phyloP scores from a whole-genome alignment of 176 grass and related monocot genomes.

The Elaeis guineensis region DNA sequence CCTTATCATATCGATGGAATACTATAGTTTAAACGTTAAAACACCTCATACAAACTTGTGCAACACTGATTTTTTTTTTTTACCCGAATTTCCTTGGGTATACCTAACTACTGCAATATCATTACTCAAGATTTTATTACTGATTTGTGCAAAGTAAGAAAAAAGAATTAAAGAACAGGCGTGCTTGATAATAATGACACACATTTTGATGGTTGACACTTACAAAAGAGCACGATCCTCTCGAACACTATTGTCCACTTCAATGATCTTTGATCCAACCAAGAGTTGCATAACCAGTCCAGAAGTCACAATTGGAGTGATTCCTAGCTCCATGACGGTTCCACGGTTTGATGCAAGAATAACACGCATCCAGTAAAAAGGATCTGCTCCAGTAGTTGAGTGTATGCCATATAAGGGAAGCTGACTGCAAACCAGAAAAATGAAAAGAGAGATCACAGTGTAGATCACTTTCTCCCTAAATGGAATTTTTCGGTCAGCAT shows the following conservation, averaged over 20 bases:
- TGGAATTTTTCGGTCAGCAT: conserved; percentile 65
- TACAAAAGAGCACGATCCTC: conserved; percentile 71
- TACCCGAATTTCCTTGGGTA: too few relatives aligned
- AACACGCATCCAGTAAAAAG: conserved; percentile 86
- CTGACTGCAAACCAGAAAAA: conserved; percentile 74
- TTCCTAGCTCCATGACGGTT: conserved; percentile 80
- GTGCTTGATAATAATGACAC: neutral
- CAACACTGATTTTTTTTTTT: too few relatives aligned
- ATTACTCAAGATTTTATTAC: too few relatives aligned
- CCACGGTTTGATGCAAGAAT: conserved; percentile 77
- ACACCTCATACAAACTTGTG: too few relatives aligned
- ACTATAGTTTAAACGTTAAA: too few relatives aligned
- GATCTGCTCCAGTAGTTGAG: conserved; percentile 62
- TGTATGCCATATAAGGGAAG: conserved; percentile 73
- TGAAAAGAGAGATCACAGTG: conserved; percentile 69
- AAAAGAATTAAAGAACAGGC: too few relatives aligned
- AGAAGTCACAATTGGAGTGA: conserved; percentile 72
- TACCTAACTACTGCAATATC: too few relatives aligned
- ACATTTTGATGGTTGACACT: conserved; percentile 18
- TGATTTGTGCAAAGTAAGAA: too few relatives aligned
- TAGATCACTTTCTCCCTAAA: conserved; percentile 76
- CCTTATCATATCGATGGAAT: too few relatives aligned
- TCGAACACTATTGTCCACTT: conserved; percentile 73
- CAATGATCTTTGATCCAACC: conserved; percentile 66
- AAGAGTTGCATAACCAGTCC: conserved; percentile 71